Evolutionary conservation across 1,139 yeast species (phyloP), one percentile per base, ranked within the genome.

Genomic region (Kurtzmaniella quercitrusa): DNA sequence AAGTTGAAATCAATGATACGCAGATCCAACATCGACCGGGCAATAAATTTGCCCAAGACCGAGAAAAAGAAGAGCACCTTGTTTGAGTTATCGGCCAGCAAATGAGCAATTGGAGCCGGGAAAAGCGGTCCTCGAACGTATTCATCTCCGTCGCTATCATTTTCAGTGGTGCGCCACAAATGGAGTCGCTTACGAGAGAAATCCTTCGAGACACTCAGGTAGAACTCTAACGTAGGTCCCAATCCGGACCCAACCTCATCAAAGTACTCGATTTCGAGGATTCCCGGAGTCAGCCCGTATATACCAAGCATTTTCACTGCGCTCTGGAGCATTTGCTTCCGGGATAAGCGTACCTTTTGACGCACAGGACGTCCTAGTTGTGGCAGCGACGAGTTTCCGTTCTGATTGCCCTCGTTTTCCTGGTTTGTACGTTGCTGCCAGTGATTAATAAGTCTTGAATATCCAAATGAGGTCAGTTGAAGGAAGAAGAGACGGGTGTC

Each of bases 181-280:
- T 63, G 65, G 45, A 84, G 63, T 42, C 73, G 73, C 45, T 73
- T 75, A 49, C 68, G 73, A 1, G 85, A 70, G 58, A 69, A 89
- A 48, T 85, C 93, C 48, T 71, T 79, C 0, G 97, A 89, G 3
- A 88, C 93, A 12, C 76, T 70, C 0, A 97, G 81, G 58, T 89
- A 93, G 57, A 93, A 93, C 61, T 93, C 98, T 49, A 91, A 70
- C 0, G 98, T 93, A 2, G 98, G 98, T 0, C 98, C 98, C 42
- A 90, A 66, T 0, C 98, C 98, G 1, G 96, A 85, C 11, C 98
- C 98, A n/a, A 78, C 96, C 59, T 93, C 98, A 54, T 85, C 91
- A 52, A 77, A 82, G 56, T 86, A 93, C 58, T 91, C 97, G 47
- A 93, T 83, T 55, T 93, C 98, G 39, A 93, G 67, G 7, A 88